Evolutionary conservation across 2,329 filamentous ascomycete species (phyloP), one percentile per base, ranked within the genome.

Genomic region (Fusarium xyrophilum): DNA sequence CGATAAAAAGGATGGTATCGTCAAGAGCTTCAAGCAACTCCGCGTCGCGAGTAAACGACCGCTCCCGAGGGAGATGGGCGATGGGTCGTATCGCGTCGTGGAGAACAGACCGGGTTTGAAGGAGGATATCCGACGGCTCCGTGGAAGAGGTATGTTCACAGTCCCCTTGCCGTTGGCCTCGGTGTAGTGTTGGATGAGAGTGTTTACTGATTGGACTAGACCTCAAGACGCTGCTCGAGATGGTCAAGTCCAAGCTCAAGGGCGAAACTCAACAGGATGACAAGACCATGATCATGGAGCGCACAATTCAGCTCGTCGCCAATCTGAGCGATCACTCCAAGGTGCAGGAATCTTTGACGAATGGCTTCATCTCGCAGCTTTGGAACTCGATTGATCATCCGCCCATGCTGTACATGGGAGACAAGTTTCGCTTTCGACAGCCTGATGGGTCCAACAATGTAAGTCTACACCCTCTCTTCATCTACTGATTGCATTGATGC

Each of bases 241-340:
- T 93, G 38, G 80, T 92, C 60, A 84, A 85, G 56, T 83, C 81
- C 64, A 89, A 92, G 77, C 77, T 89, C 33, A 89, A 86, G 70
- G 89, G 90, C 2, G 84, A 85, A 60, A 82, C 86, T 48, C 82
- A 89, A 14, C 78, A 87, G 8, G 89, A 95, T 72, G 92, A 95
- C 80, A 91, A 91, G 79, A 91, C 89, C 3, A 91, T 92, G 83
- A 81, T 93, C 44, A 92, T 93, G 88, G 91, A 93, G 77, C 83
- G 87, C 11, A 84, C 90, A 8, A 92, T 93, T 63, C 86, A 89
- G 80, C 82, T 93, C 19, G 89, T 92, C 8, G 84, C 89, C 15
- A 85, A 85, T 33, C 81, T 93, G 35, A 89, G 89, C 2, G 79
- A 84, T 51, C 81, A 85, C 56, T 93, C 90, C 3, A 86, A 85